Base-by-base conservation (phyloP, 768 basidiomycete genomes). In the Suillus fuscotomentosus region DNA sequence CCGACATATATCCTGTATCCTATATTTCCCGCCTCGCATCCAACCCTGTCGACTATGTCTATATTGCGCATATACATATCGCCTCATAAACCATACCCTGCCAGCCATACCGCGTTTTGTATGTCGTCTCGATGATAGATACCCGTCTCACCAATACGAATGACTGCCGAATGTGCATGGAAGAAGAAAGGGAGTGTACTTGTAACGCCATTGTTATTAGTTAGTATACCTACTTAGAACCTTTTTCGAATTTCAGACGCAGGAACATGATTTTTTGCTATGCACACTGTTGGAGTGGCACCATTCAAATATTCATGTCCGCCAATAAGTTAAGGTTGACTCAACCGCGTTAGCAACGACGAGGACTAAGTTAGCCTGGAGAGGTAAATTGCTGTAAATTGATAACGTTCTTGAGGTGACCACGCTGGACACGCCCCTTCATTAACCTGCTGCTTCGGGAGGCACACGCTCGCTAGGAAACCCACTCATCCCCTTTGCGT, bases 101-200 rank as follows among this genome's bases (percentile, higher is more conserved):
- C 67, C 64, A 36, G 48, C 65, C 65, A 63, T 70, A 67, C 71
- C 39, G 56, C 39, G 56, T 5, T 59, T 10, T 42, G 57, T 59
- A 41, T 59, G 70, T 76, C 66, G 71, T 75, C 66, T 71, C 65
- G 73, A 73, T 74, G 75, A 68, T 76, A 73, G 70, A 74, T 74
- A 74, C 73, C 73, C 75, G 13, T 59, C 38, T 61, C 51, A 43
- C 65, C 22, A 60, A 74, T 67, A 69, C 68, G 71, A 69, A 66
- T 61, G 51, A 72, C n/a, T 53, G 66, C 68, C 65, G 70, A 72
- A 69, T 54, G 43, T 74, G 75, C 76, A 68, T 76, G 73, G 76
- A 74, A 71, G 61, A 75, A 65, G 76, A 74, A 62, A 64, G 72
- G 41, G 75, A 74, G 62, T 73, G 68, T 59, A 57, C 34, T 60